Evolutionary conservation across 75 land plant genomes (phyloP), one percentile per base, ranked within the genome.

Genomic region (Sequoiadendron giganteum): DNA sequence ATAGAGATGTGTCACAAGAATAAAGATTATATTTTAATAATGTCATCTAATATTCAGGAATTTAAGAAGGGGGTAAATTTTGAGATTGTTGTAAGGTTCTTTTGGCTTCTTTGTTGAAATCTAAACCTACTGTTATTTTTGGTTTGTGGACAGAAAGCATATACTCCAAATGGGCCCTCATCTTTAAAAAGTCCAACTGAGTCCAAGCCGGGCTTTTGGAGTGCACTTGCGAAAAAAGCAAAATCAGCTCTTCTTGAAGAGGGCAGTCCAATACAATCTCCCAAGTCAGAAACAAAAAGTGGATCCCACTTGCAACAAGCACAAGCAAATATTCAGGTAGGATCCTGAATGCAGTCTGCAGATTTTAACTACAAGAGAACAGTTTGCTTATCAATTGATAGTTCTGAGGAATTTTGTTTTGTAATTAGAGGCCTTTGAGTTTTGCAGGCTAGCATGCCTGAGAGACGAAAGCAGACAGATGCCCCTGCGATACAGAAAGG

Each of bases 171-270:
- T 90, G 91, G 88, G n/a, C 88, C 91, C 42, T 84, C 91, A 55
- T 91, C 94, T 28, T 85, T 87, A 81, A 93, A 88, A 58, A 88
- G n/a, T 85, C 72, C 87, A 70, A 86, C 88, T 78, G 95, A 94
- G 52, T 61, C 91, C 40, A 94, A 94, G 48, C 48, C 89, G 47
- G 93, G 96, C 52, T 94, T 95, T 58, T 97, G 98, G 98, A 93
- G 93, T 83, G 85, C 87, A 76, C 89, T 97, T 54, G 97, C 98
- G 49, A 90, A 93, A 84, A 97, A 95, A 90, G 98, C 98, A 28
- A 97, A 93, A 83, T 83, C 95, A 10, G 88, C 85, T 42, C 84
- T 95, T 52, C 87, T 97, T 84, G 97, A 95, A 18, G 97, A 97
- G 89, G 96, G 95, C 61, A 88, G 90, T 85, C 75, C 72, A 10